Conservation (phyloP, 257 asterid species). For the Solanum infundibuliforme region DNA sequence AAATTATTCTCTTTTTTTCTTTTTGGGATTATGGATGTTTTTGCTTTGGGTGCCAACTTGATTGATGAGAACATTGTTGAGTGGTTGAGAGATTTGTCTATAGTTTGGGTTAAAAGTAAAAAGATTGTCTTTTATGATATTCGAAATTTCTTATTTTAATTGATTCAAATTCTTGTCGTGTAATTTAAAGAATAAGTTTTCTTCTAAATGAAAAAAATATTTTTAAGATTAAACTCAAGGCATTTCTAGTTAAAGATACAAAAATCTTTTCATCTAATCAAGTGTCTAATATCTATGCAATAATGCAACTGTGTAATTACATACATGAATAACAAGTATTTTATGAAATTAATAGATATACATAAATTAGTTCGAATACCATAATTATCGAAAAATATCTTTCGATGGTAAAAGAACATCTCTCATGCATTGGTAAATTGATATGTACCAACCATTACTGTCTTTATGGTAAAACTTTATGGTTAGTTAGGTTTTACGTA, state of each 20-base stretch:
- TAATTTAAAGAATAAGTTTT: accelerated
- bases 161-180: background rate
- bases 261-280: background rate
- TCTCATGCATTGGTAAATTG: background rate
- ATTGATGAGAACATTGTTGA: background rate
- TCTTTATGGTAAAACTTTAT: background rate
- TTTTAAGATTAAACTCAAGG: background rate
- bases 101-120: background rate
- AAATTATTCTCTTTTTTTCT: background rate
- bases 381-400: background rate
- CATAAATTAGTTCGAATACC: background rate
- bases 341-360: background rate
- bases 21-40: background rate
- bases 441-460: background rate
- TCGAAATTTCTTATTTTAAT: background rate
- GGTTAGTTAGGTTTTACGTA: background rate
- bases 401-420: background rate
- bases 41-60: background rate
- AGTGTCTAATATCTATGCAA: background rate
- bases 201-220: background rate
- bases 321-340: background rate
- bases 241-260: background rate
- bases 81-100: background rate
- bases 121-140: background rate
- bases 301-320: background rate